Evolutionary conservation across 345 rosid species (phyloP), one percentile per base, ranked within the genome.

Genomic region (Eucalyptus viminalis): DNA sequence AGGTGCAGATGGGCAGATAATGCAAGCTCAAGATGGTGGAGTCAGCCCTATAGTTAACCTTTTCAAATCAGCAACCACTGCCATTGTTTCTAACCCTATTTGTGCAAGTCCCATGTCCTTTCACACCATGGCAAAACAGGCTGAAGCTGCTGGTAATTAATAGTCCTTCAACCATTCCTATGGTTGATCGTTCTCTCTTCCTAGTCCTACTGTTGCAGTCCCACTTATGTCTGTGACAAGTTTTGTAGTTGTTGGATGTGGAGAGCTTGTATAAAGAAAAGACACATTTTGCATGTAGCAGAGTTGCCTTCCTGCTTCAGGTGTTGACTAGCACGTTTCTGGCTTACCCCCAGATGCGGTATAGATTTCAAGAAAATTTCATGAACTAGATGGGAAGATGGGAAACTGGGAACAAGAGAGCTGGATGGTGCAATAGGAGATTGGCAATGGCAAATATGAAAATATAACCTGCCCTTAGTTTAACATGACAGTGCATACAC

Each of bases 61-160:
- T 92, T 95, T 98, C 89, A 97, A 97, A 91, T 95, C 99, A 49
- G 97, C 98, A 34, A 93, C 95, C 72, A 91, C 96, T 89, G 98
- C 96, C 49, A 91, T 96, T 87, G 95, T 95, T 86, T 95, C 98
- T 27, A 95, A 94, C 87, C 97, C 99, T 34, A 92, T 94, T 87
- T 97, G 97, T 89, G 94, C 95, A 86, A 93, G 94, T 92, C 97
- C 99, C 88, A 91, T 96, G 86, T 96, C 97, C 86, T 98, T 97
- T 93, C 94, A 95, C 91, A 95, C 97, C 88, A 95, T 98, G 97
- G 96, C 99, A 69, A 98, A 98, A 93, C 99, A 97, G 88, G 99
- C 99, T 92, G 99, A 98, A 93, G 99, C 99, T 93, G 99, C 99
- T 94, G 99, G 99, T 98, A 65, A 49, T 87, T 67, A 62, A 49